A percentile compares a stretch with the other conserved stretches of the same genome.
Evolutionary conservation across 2,329 filamentous ascomycete species (phyloP).

Genomic region (Mycosphaerella sp.): DNA sequence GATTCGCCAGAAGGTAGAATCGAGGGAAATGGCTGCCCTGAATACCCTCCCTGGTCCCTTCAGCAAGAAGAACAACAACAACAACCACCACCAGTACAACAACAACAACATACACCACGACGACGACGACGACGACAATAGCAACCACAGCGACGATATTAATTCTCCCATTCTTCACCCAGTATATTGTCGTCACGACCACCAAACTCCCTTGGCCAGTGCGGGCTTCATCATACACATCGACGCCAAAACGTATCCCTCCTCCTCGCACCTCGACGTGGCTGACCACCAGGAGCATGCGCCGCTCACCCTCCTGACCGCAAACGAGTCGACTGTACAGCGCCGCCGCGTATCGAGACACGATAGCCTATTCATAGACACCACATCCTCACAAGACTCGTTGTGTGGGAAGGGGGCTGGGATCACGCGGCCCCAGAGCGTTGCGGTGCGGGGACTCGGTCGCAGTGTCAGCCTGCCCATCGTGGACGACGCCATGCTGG

Average conservation of each 20-base stretch:
- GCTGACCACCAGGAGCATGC: conserved; percentile 15
- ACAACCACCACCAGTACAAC: not conserved
- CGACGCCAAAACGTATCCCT: not conserved
- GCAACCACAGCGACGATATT: not conserved
- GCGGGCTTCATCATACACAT: conserved; percentile 2
- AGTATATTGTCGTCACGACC: not conserved
- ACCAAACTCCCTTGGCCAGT: conserved; percentile 4
- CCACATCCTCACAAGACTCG: not conserved
- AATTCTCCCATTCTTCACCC: not conserved
- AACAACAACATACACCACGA: too few species aligned
- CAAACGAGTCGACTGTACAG: not conserved
- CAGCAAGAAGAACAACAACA: not conserved
- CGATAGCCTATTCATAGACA: not conserved
- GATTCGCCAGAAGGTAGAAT: not conserved
- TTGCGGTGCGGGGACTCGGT: conserved; percentile 10
- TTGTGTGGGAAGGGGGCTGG: conserved; percentile 9
- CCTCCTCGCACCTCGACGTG: conserved; percentile 1
- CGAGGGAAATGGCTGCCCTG: not conserved
- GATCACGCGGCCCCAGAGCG: conserved; percentile 17
- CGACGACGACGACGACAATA: not conserved
- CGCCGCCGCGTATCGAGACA: not conserved
- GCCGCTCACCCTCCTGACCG: conserved; percentile 21
- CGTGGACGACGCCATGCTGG: conserved; percentile 11
- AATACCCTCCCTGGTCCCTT: not conserved
- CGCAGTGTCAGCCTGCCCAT: conserved; percentile 16